Evolutionary conservation across 257 asterid species (phyloP).

Genomic region (Galeopsis tetrahit): DNA sequence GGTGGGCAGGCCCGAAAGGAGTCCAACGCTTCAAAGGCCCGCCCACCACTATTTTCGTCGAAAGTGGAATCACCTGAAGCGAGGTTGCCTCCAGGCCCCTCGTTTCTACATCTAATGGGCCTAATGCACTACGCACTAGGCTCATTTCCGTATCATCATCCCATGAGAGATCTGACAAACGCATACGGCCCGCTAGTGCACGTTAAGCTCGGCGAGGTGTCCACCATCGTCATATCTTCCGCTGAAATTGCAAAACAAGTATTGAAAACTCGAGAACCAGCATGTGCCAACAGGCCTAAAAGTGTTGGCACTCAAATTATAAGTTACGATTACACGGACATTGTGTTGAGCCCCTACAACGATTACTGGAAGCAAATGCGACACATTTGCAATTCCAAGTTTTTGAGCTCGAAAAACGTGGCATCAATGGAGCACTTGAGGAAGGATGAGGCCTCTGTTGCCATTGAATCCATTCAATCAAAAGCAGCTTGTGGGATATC

Average conservation of each 20-base stretch:
- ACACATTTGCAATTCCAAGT: neutral
- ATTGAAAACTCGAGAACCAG: slow-evolving; percentile 32
- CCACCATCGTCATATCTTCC: slow-evolving; percentile 22
- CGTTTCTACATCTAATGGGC: slow-evolving; percentile 29
- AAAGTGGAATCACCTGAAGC: no score
- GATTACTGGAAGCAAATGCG: slow-evolving; percentile 34
- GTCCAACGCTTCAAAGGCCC: no score
- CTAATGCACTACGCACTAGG: slow-evolving; percentile 32
- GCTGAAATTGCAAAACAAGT: slow-evolving; percentile 24
- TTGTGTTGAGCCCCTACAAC: slow-evolving; percentile 2
- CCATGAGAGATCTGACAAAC: slow-evolving; percentile 22
- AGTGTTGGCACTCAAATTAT: slow-evolving; percentile 17
- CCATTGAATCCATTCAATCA: slow-evolving; percentile 1
- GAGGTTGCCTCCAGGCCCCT: slow-evolving; percentile 37
- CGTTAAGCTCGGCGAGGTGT: slow-evolving; percentile 31
- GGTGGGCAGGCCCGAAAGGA: neutral
- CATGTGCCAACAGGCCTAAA: slow-evolving; percentile 33
- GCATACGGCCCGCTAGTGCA: slow-evolving; percentile 32
- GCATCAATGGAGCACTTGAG: slow-evolving; percentile 14
- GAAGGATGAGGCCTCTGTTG: slow-evolving; percentile 15
- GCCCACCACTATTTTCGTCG: no score
- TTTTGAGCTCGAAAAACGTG: slow-evolving; percentile 18
- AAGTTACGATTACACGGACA: slow-evolving; percentile 27
- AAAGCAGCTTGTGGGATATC: neutral
- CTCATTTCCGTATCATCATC: slow-evolving; percentile 21